These are phyloP conservation scores for Verticillium longisporum DNA, from an alignment of 2,329 filamentous ascomycete species.

Conservation along the genomic window DNA sequence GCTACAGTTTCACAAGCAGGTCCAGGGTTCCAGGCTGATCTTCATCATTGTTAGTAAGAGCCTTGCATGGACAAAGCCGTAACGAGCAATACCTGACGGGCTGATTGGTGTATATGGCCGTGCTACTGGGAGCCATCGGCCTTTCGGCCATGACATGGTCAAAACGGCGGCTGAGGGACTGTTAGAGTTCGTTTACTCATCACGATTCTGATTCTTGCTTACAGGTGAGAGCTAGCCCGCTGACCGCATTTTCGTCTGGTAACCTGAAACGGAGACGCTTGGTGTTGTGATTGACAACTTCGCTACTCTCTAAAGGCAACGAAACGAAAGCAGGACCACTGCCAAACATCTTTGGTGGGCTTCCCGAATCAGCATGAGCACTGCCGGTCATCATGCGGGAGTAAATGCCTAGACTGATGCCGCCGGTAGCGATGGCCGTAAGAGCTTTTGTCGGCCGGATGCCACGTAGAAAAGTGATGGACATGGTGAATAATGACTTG, in stretches of 20 bases:
- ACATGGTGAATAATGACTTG: neutral
- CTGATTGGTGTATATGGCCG: slow-evolving; percentile 1
- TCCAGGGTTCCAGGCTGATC: slow-evolving; percentile 54
- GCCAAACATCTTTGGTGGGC: neutral
- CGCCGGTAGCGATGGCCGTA: neutral
- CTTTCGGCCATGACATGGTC: slow-evolving; percentile 2
- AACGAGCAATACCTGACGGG: neutral
- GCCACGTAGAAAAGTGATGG: neutral
- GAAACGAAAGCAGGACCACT: neutral
- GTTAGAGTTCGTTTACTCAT: neutral
- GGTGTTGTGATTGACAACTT: slow-evolving; percentile 1
- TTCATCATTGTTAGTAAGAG: slow-evolving; percentile 12
- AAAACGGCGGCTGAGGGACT: neutral
- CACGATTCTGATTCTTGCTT: neutral
- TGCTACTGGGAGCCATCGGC: neutral
- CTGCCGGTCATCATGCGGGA: neutral
- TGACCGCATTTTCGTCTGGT: neutral
- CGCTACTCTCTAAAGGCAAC: neutral
- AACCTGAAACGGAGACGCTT: slow-evolving; percentile 1
- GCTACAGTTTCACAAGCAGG: slow-evolving; percentile 62
- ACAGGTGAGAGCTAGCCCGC: slow-evolving; percentile 1
- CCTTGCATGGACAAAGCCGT: neutral
- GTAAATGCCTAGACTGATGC: neutral
- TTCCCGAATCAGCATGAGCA: neutral
- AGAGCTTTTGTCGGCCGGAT: neutral